These are phyloP conservation scores for Mucor indicus DNA, from an alignment of 371 early-diverging fungal genomes.

Conservation along the genomic window DNA sequence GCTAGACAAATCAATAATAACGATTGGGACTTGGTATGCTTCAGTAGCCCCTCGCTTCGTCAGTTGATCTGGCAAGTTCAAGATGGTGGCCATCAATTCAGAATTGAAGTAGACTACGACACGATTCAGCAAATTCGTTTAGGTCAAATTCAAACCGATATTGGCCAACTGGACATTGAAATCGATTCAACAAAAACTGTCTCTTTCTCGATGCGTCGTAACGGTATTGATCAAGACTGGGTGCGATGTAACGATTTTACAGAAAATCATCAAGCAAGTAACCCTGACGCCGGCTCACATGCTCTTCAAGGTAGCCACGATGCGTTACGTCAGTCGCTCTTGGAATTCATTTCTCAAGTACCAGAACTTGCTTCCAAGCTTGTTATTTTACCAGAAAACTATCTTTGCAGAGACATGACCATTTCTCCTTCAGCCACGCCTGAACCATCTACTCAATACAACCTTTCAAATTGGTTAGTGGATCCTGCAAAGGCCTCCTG, in stretches of 20 bases:
- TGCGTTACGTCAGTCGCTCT: conserved; percentile 19
- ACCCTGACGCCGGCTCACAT: conserved; percentile 7
- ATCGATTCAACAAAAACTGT: conserved; percentile 9
- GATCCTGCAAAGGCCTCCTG: conserved; percentile 6
- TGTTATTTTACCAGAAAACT: conserved; percentile 16
- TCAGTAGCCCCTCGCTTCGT: conserved; percentile 12
- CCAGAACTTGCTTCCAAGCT: conserved; percentile 32
- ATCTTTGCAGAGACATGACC: conserved; percentile 28
- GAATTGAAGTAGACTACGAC: conserved; percentile 27
- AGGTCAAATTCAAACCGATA: conserved; percentile 11
- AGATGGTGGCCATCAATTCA: conserved; percentile 31
- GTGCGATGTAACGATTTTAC: conserved; percentile 40
- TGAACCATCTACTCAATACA: conserved; percentile 22
- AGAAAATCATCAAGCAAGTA: conserved; percentile 35
- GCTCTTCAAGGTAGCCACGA: conserved; percentile 23
- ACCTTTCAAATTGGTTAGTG: conserved; percentile 1
- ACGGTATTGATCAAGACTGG: conserved; percentile 30
- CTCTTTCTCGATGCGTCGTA: conserved; percentile 30
- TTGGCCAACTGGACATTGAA: conserved; percentile 20
- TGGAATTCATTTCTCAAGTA: conserved; percentile 23
- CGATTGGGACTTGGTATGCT: conserved; percentile 28
- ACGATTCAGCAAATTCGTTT: conserved; percentile 25
- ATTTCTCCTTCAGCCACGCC: conserved; percentile 43
- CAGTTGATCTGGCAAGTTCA: conserved; percentile 40
- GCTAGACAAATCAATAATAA: conserved; percentile 6